Base-by-base conservation (phyloP, 2,329 filamentous ascomycete species). In the Sarocladiaceae sp. region DNA sequence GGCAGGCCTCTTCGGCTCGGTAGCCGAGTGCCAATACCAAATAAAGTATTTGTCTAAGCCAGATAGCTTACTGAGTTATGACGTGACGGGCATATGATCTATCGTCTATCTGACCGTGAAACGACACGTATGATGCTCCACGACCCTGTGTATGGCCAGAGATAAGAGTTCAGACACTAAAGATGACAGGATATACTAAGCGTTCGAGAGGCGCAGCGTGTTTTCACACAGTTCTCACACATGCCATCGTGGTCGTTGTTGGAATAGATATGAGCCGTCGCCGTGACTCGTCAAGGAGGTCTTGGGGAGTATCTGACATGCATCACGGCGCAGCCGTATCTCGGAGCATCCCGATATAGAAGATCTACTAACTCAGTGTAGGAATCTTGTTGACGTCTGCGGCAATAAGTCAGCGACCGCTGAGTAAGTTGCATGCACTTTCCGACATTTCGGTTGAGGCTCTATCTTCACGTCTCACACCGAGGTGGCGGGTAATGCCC, bases 301-400 rank as follows among this genome's bases (percentile, higher is more conserved):
- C 4, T 26, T 44, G 20, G 40, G 8, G 23, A 40, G 37, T 20
- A 44, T 44, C 40, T 44, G 40, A 44, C 40, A 44, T 44, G 22
- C 40, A 44, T 44, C 4, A 25, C 40, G 23, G 10, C 40, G n/a
- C n/a, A n/a, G n/a, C 35, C n/a, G 11, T 37, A 37, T 37, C 35
- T 37, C n/a, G 6, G n/a, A 37, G 35, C 35, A 11, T 6, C 6
- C 35, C 35, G 37, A 40, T 40, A 7, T 23, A 40, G 37, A 17
- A 37, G 5, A 17, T 8, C 7, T 37, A 8, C 7, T n/a, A 8
- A 37, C 35, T 10, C n/a, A 12, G 8, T 37, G 29, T 10, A 5
- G 15, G 18, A 36, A 36, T 8, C 18, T n/a, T 36, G 33, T 7
- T 10, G 33, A n/a, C 15, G 15, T 36, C 15, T n/a, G 33, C 33